phyloP scores from a whole-genome alignment of 495 filamentous ascomycete species.

The Talaromyces trachyspermus region DNA sequence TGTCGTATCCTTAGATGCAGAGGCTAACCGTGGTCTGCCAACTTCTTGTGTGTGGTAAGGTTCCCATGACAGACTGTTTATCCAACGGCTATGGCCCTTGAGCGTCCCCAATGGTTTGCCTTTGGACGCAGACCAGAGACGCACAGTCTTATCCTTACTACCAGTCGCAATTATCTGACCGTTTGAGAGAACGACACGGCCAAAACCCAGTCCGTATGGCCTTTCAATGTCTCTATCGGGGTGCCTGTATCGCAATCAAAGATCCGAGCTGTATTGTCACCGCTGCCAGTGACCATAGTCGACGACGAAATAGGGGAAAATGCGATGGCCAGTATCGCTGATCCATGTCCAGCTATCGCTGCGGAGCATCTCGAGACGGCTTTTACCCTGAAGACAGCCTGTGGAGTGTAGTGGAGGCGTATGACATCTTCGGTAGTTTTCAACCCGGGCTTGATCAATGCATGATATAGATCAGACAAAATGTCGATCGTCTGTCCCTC shows the following conservation, averaged over 20 bases:
- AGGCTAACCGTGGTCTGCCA: constrained; percentile 72
- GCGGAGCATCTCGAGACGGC: constrained; percentile 86
- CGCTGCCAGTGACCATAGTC: constrained; percentile 80
- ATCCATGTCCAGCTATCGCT: constrained; percentile 83
- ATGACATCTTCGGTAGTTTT: constrained; percentile 69
- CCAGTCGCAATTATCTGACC: constrained; percentile 79
- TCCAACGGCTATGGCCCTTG: constrained; percentile 89
- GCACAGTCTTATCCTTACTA: constrained; percentile 85
- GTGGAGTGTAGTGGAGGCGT: constrained; percentile 75
- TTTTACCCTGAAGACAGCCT: constrained; percentile 90
- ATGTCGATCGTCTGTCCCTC: constrained; percentile 50
- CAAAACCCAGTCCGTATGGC: constrained; percentile 90
- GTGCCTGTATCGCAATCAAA: constrained; percentile 97
- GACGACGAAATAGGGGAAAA: constrained; percentile 81
- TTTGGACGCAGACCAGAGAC: constrained; percentile 82
- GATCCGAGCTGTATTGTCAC: constrained; percentile 86
- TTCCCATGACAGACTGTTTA: constrained; percentile 85
- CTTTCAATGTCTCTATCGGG: constrained; percentile 80
- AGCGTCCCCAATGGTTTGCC: constrained; percentile 73
- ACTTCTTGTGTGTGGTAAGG: constrained; percentile 79
- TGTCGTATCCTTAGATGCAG: constrained; percentile 84
- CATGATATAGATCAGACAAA: constrained; percentile 67
- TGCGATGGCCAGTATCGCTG: constrained; percentile 79
- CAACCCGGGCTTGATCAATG: constrained; percentile 53
- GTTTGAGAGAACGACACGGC: constrained; percentile 79